Evolutionary conservation across 2,329 filamentous ascomycete genomes (phyloP).

Genomic region (Pseudogymnoascus sp.): DNA sequence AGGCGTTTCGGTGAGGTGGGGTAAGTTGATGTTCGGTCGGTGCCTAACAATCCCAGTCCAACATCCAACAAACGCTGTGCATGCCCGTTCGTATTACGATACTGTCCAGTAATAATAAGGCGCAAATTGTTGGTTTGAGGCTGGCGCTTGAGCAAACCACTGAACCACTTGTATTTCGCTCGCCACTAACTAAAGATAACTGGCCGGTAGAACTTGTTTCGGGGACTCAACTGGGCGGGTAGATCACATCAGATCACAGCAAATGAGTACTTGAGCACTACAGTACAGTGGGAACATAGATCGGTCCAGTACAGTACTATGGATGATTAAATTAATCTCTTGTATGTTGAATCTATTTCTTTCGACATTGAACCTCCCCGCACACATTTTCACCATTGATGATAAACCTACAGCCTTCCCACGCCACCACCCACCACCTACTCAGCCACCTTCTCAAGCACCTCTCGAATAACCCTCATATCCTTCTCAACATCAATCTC

Average conservation of each 20-base stretch:
- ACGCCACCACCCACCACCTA: background rate
- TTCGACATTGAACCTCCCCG: background rate
- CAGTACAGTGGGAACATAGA: too few relatives aligned
- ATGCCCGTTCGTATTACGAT: background rate
- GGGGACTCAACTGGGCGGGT: too few relatives aligned
- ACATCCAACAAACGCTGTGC: background rate
- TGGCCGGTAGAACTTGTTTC: too few relatives aligned
- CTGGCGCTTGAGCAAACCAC: background rate
- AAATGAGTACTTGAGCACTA: too few relatives aligned
- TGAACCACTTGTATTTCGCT: background rate
- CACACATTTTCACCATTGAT: background rate
- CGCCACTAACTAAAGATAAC: background rate
- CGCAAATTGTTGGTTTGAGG: background rate
- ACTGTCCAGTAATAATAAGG: background rate
- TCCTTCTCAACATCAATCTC: slow-evolving; percentile 63
- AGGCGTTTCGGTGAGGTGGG: background rate
- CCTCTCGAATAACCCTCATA: slow-evolving; percentile 52
- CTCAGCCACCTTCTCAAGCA: slow-evolving; percentile 38
- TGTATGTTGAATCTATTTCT: background rate
- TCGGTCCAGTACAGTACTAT: too few relatives aligned
- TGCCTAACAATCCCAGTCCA: background rate
- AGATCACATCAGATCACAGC: too few relatives aligned
- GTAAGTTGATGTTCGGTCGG: background rate
- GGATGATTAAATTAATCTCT: background rate
- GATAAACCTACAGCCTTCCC: background rate